Conservation (phyloP, 192 early-diverging fungal species). For the Mortierella claussenii region DNA sequence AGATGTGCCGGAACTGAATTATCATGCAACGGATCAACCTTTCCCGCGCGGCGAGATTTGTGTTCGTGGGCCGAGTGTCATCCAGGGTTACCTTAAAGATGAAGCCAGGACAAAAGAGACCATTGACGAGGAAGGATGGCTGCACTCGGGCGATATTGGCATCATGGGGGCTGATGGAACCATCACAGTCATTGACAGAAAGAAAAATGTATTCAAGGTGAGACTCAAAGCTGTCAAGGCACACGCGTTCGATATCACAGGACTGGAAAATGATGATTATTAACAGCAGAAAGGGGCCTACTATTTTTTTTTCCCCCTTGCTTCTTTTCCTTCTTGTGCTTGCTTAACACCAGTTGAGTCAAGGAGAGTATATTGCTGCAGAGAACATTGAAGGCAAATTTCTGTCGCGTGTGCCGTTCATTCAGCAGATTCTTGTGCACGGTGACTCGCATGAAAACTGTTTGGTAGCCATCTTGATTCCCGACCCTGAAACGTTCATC, state of each 20-base stretch:
- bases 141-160: conserved; percentile 88
- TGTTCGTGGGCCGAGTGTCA: conserved; percentile 79
- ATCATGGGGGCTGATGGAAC: conserved; percentile 71
- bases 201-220: conserved; percentile 89
- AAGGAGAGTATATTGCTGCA: conserved; percentile 82
- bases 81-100: conserved; percentile 82
- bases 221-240: conserved; percentile 48
- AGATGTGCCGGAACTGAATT: conserved; percentile 90
- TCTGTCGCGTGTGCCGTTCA: conserved; percentile 63
- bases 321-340: neutral
- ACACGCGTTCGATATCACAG: neutral
- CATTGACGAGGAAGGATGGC: conserved; percentile 88
- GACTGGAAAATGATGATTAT: neutral
- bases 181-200: conserved; percentile 84
- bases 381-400: conserved; percentile 84
- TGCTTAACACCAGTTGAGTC: conserved; percentile 25
- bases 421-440: conserved; percentile 81
- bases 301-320: neutral
- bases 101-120: conserved; percentile 80
- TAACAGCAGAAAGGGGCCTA: neutral
- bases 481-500: conserved; percentile 66
- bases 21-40: conserved; percentile 79
- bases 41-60: conserved; percentile 91
- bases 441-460: conserved; percentile 80
- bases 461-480: conserved; percentile 82